These are phyloP conservation scores for Corymbia citriodora DNA, from an alignment of 441 rosid genomes.

Conservation along the genomic window DNA sequence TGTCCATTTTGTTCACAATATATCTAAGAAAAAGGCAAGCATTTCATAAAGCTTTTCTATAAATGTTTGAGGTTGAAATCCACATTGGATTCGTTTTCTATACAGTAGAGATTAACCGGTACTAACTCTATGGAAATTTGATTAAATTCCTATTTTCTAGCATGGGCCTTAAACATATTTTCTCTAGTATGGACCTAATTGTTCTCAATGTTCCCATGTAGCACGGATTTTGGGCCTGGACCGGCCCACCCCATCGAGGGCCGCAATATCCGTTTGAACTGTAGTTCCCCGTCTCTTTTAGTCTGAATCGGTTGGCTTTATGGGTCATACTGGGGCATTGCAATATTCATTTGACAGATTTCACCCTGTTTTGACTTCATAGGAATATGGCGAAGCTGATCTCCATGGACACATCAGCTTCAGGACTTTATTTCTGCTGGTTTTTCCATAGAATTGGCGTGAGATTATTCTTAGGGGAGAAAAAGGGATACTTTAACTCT, in stretches of 20 bases:
- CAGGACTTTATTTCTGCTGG: not conserved
- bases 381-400: not conserved
- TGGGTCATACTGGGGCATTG: no score
- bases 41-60: slow-evolving; percentile 29
- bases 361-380: not conserved
- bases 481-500: not conserved
- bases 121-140: not conserved
- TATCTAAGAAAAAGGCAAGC: slow-evolving; percentile 68
- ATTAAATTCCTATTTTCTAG: not conserved
- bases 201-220: no score
- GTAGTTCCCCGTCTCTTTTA: no score
- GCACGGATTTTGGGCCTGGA: no score
- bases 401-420: not conserved
- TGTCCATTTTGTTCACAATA: slow-evolving; percentile 14
- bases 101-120: not conserved
- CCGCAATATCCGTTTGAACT: no score
- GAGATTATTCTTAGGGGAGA: accelerated
- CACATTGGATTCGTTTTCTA: not conserved
- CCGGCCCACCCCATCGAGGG: no score
- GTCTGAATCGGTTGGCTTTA: no score
- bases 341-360: no score
- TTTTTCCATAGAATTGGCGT: not conserved
- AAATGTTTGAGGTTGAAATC: not conserved
- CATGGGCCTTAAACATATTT: not conserved
- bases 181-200: not conserved